These are phyloP conservation scores for Aspergillus sp. DNA, from an alignment of 2,329 filamentous ascomycete genomes.

Conservation along the genomic window DNA sequence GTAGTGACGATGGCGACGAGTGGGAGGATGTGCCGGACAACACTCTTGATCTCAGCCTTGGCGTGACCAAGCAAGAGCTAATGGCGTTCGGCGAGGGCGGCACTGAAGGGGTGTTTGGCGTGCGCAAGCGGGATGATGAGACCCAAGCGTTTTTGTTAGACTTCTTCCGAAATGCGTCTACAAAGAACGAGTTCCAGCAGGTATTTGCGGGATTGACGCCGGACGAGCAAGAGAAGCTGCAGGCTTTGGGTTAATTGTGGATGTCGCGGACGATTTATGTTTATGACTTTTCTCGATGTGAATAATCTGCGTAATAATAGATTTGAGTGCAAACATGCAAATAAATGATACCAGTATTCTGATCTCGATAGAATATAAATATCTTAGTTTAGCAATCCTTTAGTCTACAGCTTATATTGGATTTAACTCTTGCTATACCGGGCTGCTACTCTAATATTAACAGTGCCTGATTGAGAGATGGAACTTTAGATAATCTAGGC, in stretches of 20 bases:
- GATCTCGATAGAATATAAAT: too few species aligned
- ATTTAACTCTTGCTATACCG: too few species aligned
- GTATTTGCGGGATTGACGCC: conserved; percentile 55
- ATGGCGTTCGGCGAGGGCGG: conserved; percentile 68
- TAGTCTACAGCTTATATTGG: too few species aligned
- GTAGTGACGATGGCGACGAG: conserved; percentile 67
- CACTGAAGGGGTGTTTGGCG: conserved; percentile 47
- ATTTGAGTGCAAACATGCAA: not conserved
- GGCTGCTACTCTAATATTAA: too few species aligned
- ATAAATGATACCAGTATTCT: too few species aligned
- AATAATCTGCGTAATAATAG: not conserved
- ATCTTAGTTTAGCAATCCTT: too few species aligned
- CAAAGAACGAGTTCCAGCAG: conserved; percentile 55
- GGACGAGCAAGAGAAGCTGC: conserved; percentile 48
- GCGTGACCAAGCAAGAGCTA: conserved; percentile 68
- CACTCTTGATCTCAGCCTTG: conserved; percentile 73
- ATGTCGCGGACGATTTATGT: not conserved
- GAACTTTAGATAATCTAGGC: too few species aligned
- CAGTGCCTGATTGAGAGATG: too few species aligned
- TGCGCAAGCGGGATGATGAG: conserved; percentile 79
- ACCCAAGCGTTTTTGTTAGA: conserved; percentile 80
- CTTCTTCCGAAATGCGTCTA: conserved; percentile 67
- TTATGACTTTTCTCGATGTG: not conserved
- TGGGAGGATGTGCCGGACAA: conserved; percentile 85
- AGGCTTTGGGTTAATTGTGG: conserved; percentile 26